Evolutionary conservation across 345 rosid genomes (phyloP), one percentile per base, ranked within the genome.

Genomic region (Sapria himalayana): DNA sequence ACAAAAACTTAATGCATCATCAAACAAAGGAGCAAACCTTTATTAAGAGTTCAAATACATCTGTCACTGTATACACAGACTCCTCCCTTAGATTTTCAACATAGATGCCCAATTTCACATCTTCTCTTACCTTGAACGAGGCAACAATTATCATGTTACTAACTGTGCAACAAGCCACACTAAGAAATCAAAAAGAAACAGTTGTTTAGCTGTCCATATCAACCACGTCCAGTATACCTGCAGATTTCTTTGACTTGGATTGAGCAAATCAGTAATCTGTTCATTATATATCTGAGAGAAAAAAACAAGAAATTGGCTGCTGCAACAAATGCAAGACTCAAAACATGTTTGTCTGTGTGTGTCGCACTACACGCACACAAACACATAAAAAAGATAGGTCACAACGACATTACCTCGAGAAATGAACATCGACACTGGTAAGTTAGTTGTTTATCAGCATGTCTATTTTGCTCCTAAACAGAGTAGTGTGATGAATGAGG

Each of bases 391-490:
- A 31, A 21, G 25, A 45, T 11, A 41, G 24, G 42, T 24, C 39
- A 5, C 40, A 53, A 21, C 50, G 32, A 53, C 45, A 18, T 25
- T 41, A 91, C 96, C 95, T 91, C 94, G 9, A 91, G 89, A 63
- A 91, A 77, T 15, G 99, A 91, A 51, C 96, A 91, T 31, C 81
- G 92, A 46, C 99, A 91, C 54, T 80, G 99, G 58, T 91, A 91
- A 24, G 65, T 71, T 43, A 84, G 94, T 69, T 91, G 94, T 59
- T 69, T 68, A 27, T 72, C 89, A 2, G 66, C 67, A 39, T 91
- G 89, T 56, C 67, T 91, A 41, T 60, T 50, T 80, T 91, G 92
- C 63, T 84, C 96, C 99, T 91, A 58, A 36, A 61, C 45, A 17
- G 32, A 44, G n/a, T n/a, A n/a, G n/a, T n/a, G n/a, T n/a, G n/a